A percentile compares a stretch with the other conserved stretches of the same genome.
Evolutionary conservation across 495 filamentous ascomycete genomes (phyloP).

Genomic region (Penicillium longicatenatum): DNA sequence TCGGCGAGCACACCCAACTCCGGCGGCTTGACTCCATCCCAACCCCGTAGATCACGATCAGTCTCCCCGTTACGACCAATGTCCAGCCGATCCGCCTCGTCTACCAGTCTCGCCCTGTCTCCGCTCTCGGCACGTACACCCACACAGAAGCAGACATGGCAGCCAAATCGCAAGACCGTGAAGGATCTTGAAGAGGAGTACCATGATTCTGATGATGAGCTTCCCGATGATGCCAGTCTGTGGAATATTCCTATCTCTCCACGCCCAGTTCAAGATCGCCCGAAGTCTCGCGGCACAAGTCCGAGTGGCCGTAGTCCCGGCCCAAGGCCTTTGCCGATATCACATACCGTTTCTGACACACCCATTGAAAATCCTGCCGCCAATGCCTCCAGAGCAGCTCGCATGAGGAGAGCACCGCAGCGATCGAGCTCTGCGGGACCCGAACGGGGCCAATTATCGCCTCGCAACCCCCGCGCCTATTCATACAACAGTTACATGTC

Average conservation of each 20-base stretch:
- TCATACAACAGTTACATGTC: slow-evolving; percentile 83
- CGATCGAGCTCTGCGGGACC: slow-evolving; percentile 50
- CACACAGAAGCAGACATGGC: slow-evolving; percentile 60
- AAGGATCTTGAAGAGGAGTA: slow-evolving; percentile 86
- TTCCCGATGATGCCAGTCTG: slow-evolving; percentile 87
- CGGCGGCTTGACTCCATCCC: slow-evolving; percentile 26
- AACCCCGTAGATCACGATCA: slow-evolving; percentile 44
- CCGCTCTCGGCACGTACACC: slow-evolving; percentile 35
- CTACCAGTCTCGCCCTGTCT: slow-evolving; percentile 40
- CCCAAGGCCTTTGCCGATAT: slow-evolving; percentile 43
- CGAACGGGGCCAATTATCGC: slow-evolving; percentile 48
- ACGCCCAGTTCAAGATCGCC: slow-evolving; percentile 66
- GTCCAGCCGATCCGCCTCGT: slow-evolving; percentile 35
- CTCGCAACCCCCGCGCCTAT: slow-evolving; percentile 65
- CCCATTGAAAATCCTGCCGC: slow-evolving; percentile 15
- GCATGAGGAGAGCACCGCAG: slow-evolving; percentile 27
- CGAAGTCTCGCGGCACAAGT: slow-evolving; percentile 51
- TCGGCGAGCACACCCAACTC: slow-evolving; percentile 25
- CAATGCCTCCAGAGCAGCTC: slow-evolving; percentile 37
- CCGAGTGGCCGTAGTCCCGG: slow-evolving; percentile 55
- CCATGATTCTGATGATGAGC: slow-evolving; percentile 85
- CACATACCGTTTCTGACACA: slow-evolving; percentile 38
- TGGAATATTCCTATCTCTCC: slow-evolving; percentile 97
- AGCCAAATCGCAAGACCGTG: slow-evolving; percentile 73
- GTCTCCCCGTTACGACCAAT: slow-evolving; percentile 39